Evolutionary conservation across 306 rosid genomes (phyloP).

Genomic region (Casuarina equisetifolia): DNA sequence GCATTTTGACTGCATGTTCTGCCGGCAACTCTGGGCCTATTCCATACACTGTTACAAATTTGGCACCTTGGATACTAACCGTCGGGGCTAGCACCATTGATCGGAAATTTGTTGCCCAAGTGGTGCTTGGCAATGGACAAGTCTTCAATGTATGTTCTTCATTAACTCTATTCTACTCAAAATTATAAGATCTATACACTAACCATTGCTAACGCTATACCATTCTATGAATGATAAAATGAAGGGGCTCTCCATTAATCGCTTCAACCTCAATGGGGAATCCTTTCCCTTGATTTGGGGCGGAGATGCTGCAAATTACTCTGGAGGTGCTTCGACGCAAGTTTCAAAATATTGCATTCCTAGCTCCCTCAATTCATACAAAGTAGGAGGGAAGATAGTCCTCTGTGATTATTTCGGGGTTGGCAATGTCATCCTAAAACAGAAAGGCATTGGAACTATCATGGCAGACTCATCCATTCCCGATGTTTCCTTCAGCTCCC

Average conservation of each 20-base stretch:
- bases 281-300: constrained; percentile 32
- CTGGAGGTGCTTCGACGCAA: constrained; percentile 13
- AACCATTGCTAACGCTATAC: no score
- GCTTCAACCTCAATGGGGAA: constrained; percentile 20
- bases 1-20: constrained; percentile 27
- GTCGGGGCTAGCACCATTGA: constrained; percentile 39
- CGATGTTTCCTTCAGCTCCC: constrained; percentile 22
- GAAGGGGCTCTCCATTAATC: constrained; percentile 33
- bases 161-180: neutral
- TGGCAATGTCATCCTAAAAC: constrained; percentile 18
- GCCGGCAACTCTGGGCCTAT: constrained; percentile 39
- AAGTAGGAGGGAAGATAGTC: constrained; percentile 26
- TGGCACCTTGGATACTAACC: constrained; percentile 39
- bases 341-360: constrained; percentile 18
- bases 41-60: constrained; percentile 1
- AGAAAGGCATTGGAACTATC: constrained; percentile 30
- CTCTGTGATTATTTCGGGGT: constrained; percentile 8
- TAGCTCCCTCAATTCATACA: constrained; percentile 15
- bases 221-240: neutral
- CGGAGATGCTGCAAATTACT: constrained; percentile 43
- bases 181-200: no score
- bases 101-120: constrained; percentile 25
- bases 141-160: constrained; percentile 11
- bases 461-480: constrained; percentile 13
- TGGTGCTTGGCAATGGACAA: constrained; percentile 34